A percentile compares a stretch with the other conserved stretches of the same genome.
Conservation (phyloP, 2,329 filamentous ascomycete genomes). For the Neofusicoccum ribis region DNA sequence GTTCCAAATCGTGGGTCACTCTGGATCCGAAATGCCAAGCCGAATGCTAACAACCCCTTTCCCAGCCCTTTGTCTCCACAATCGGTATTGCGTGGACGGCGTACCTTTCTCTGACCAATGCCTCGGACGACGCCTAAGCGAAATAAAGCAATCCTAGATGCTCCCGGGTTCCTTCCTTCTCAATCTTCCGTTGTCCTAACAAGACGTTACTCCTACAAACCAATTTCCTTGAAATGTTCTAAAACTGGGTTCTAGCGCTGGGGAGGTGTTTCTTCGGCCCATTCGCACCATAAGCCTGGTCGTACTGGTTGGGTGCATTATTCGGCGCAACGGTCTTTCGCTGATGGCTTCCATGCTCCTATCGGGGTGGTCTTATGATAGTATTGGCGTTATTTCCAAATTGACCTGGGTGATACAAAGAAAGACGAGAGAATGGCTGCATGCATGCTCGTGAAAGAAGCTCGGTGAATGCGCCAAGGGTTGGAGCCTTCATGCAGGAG, state of each 20-base stretch:
- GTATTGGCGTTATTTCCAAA: not conserved
- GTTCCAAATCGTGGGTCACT: slow-evolving; percentile 77
- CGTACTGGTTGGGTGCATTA: slow-evolving; percentile 7
- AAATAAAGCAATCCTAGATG: slow-evolving; percentile 6
- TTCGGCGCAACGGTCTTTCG: slow-evolving; percentile 9
- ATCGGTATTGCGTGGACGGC: slow-evolving; percentile 97
- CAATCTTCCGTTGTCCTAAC: not conserved
- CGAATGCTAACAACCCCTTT: slow-evolving; percentile 16
- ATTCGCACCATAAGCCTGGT: not conserved
- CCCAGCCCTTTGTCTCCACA: slow-evolving; percentile 89
- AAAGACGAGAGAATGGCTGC: not conserved
- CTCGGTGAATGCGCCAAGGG: not conserved
- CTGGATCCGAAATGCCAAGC: slow-evolving; percentile 23
- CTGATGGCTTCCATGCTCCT: not conserved
- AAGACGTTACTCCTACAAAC: not conserved
- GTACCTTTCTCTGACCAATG: slow-evolving; percentile 90
- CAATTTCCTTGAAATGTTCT: not conserved
- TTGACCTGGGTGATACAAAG: not conserved
- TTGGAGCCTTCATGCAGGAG: not conserved
- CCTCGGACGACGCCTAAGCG: slow-evolving; percentile 64
- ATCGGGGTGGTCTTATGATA: not conserved
- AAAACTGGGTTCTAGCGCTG: not conserved
- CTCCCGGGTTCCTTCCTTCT: not conserved
- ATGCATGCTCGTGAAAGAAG: not conserved
- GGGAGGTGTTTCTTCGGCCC: not conserved